Evolutionary conservation across 768 basidiomycete species (phyloP).

Genomic region (Podaxis pistillaris): DNA sequence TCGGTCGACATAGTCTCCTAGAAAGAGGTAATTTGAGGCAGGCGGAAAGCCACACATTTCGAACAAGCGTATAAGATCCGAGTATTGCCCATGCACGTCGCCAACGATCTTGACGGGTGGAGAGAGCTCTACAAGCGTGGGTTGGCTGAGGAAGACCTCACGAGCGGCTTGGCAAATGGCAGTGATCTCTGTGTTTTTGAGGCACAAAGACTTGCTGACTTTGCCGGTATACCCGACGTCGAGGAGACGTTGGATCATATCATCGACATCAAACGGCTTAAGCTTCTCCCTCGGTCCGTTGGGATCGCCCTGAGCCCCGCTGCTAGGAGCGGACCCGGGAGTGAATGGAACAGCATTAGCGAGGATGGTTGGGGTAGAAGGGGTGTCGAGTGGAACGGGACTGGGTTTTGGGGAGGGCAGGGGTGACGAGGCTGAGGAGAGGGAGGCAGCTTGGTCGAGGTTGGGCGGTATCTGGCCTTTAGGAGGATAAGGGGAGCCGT

Average conservation of each 20-base stretch:
- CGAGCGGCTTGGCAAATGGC: constrained; percentile 93
- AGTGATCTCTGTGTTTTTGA: constrained; percentile 96
- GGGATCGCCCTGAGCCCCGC: constrained; percentile 38
- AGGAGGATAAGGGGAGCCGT: constrained; percentile 38
- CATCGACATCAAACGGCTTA: constrained; percentile 88
- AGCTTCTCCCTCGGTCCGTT: constrained; percentile 53
- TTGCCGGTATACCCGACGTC: constrained; percentile 98
- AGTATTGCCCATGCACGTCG: constrained; percentile 98
- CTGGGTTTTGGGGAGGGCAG: constrained; percentile 39
- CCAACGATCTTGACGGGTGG: constrained; percentile 99
- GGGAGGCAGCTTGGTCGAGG: constrained; percentile 34
- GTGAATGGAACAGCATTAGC: constrained; percentile 60
- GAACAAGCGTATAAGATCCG: constrained; percentile 95
- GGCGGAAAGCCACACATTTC: constrained; percentile 99
- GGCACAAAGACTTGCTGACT: constrained; percentile 90
- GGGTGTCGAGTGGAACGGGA: constrained; percentile 70
- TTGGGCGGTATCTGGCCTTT: constrained; percentile 25
- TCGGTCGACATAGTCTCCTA: constrained; percentile 98
- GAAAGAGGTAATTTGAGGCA: constrained; percentile 94
- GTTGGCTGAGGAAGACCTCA: constrained; percentile 94
- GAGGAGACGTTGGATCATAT: constrained; percentile 95
- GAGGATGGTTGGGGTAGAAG: constrained; percentile 82
- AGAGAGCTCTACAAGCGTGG: constrained; percentile 93
- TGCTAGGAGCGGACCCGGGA: constrained; percentile 48
- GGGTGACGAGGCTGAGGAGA: constrained; percentile 36